Evolutionary conservation across 495 filamentous ascomycete species (phyloP).

Genomic region (Aspergillus egyptiacus): DNA sequence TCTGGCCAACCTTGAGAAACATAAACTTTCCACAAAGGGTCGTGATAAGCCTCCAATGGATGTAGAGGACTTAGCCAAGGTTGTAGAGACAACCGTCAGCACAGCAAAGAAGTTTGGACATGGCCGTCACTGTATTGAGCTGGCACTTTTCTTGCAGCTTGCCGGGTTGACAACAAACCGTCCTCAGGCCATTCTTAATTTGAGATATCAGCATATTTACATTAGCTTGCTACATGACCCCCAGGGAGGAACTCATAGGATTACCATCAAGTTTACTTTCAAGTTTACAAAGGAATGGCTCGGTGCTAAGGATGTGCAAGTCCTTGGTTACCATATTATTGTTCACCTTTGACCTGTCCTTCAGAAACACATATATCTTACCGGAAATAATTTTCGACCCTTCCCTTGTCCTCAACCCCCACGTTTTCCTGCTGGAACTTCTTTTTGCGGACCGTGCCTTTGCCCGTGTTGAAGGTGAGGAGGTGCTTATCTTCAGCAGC

Average conservation of each 20-base stretch:
- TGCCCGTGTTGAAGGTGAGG: conserved; percentile 19
- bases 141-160: conserved; percentile 23
- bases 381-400: conserved; percentile 36
- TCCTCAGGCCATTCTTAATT: conserved; percentile 22
- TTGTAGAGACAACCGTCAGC: conserved; percentile 23
- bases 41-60: conserved; percentile 25
- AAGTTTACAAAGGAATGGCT: conserved; percentile 32
- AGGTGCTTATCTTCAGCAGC: conserved; percentile 26
- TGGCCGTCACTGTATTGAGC: conserved; percentile 24
- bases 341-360: conserved; percentile 6
- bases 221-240: conserved; percentile 29
- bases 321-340: conserved; percentile 9
- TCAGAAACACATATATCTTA: conserved; percentile 31
- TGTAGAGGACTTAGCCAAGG: conserved; percentile 22
- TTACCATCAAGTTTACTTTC: conserved; percentile 31
- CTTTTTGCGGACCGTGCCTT: too few relatives aligned
- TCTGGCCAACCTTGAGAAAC: conserved; percentile 19
- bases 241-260: conserved; percentile 22
- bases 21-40: conserved; percentile 18
- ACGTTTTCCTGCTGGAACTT: too few relatives aligned
- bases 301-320: conserved; percentile 27
- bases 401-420: conserved; percentile 29
- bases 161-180: conserved; percentile 25
- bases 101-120: conserved; percentile 26
- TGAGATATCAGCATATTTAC: conserved; percentile 26